Evolutionary conservation across 345 rosid species (phyloP), one percentile per base, ranked within the genome.

Genomic region (Triadica sebifera): DNA sequence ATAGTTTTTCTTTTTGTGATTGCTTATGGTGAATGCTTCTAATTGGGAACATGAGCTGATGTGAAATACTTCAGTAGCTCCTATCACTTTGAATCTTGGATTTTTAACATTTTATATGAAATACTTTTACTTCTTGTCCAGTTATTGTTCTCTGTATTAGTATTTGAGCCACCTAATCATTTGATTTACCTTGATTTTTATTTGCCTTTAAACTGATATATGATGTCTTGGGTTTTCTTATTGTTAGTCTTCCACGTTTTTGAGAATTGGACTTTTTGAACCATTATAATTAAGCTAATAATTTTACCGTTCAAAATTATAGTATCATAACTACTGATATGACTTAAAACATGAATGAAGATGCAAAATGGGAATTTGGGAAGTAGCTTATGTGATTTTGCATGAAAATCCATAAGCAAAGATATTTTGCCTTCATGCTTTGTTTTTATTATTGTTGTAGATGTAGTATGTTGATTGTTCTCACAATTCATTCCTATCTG

Each of bases 61-160:
- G n/a, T n/a, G n/a, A n/a, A n/a, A n/a, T n/a, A n/a, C n/a, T n/a
- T n/a, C n/a, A n/a, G n/a, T n/a, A n/a, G n/a, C n/a, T n/a, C n/a
- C n/a, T n/a, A n/a, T n/a, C n/a, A n/a, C 46, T 86, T 95, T 76
- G 99, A 93, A 86, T 84, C 93, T 67, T 95, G 99, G 99, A 91
- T 95, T 75, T 80, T 95, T 67, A 90, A 88, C 78, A 95, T 95
- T 81, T 81, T 95, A 74, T 87, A 86, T 77, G 98, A 93, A 82
- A 88, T 88, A 76, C 97, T 95, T 78, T 93, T 95, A 71, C 89
- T 90, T 81, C 94, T 95, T 62, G 97, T 95, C 84, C 99, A 93
- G 99, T 98, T 29, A 29, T 29, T 29, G 34, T 39, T 73, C 22
- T 45, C 1, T 59, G 15, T 41, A 29, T 45, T 52, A 68, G 49